A percentile compares a stretch with the other conserved stretches of the same genome.
These are phyloP conservation scores for Trichoderma citrinoviride DNA, from an alignment of 2,329 filamentous ascomycete species.

Conservation along the genomic window DNA sequence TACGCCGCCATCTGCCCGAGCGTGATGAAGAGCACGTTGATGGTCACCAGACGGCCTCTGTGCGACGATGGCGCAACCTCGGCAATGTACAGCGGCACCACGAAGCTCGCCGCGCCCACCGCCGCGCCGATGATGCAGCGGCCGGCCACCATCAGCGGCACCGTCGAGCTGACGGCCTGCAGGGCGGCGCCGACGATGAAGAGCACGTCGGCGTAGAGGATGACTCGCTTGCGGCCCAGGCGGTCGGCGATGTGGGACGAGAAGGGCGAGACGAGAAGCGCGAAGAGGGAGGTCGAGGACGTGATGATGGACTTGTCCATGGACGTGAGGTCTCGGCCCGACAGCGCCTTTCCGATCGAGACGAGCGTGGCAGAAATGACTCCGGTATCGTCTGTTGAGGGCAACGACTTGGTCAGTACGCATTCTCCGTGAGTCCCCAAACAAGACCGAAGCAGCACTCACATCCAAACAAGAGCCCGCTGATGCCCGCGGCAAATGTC, in stretches of 20 bases:
- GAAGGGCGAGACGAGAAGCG: conserved; percentile 61
- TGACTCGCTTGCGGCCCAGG: conserved; percentile 60
- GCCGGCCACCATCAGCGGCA: conserved; percentile 64
- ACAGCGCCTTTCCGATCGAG: conserved; percentile 60
- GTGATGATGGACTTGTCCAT: conserved; percentile 70
- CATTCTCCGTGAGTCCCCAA: too few species aligned
- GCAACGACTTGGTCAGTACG: conserved; percentile 14
- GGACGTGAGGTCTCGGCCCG: conserved; percentile 54
- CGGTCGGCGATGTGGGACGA: conserved; percentile 63
- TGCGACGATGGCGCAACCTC: conserved; percentile 77
- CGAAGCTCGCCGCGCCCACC: conserved; percentile 74
- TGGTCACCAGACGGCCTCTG: conserved; percentile 76
- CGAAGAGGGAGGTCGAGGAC: conserved; percentile 65
- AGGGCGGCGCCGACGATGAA: conserved; percentile 66
- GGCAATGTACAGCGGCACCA: conserved; percentile 83
- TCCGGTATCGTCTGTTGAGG: conserved; percentile 57
- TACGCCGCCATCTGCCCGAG: conserved; percentile 88
- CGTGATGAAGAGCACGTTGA: conserved; percentile 80
- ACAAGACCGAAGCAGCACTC: conserved; percentile 31
- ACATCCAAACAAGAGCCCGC: conserved; percentile 68
- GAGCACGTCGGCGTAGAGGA: conserved; percentile 62
- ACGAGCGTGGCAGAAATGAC: conserved; percentile 68
- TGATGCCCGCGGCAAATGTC: conserved; percentile 64
- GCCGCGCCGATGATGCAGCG: conserved; percentile 68
- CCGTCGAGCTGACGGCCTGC: conserved; percentile 59